phyloP scores from a whole-genome alignment of 1,284 basidiomycete genomes.

The Rugosomyces carneus region DNA sequence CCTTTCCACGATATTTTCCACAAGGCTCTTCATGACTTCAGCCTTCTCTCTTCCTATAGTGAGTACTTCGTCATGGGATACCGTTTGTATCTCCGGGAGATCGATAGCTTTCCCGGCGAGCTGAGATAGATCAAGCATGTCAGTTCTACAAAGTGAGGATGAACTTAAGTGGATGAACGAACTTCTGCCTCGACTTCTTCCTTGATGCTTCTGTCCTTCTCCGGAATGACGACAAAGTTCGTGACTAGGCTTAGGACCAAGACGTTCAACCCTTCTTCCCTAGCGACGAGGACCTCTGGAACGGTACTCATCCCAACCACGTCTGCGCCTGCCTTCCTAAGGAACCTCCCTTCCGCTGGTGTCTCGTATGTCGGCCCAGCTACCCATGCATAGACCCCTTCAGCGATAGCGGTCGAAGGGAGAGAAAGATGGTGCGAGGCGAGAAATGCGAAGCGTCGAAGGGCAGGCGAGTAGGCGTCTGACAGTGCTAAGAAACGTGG shows the following conservation, averaged over 20 bases:
- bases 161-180: slow-evolving; percentile 19
- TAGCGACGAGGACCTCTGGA: slow-evolving; percentile 81
- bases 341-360: slow-evolving; percentile 71
- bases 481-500: slow-evolving; percentile 76
- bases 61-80: slow-evolving; percentile 83
- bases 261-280: slow-evolving; percentile 68
- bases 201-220: slow-evolving; percentile 61
- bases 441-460: slow-evolving; percentile 66
- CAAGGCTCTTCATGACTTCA: slow-evolving; percentile 62
- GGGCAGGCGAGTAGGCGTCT: slow-evolving; percentile 64
- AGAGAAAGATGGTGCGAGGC: slow-evolving; percentile 53
- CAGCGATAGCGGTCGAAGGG: slow-evolving; percentile 44
- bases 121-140: slow-evolving; percentile 28
- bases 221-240: slow-evolving; percentile 74
- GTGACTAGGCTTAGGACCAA: slow-evolving; percentile 78
- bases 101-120: slow-evolving; percentile 51
- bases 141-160: background rate
- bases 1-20: slow-evolving; percentile 53
- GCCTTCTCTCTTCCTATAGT: slow-evolving; percentile 62
- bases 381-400: slow-evolving; percentile 85
- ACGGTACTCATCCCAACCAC: slow-evolving; percentile 88
- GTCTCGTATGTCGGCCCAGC: slow-evolving; percentile 82
- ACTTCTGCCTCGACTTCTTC: slow-evolving; percentile 75
- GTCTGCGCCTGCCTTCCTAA: slow-evolving; percentile 68
- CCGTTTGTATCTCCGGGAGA: slow-evolving; percentile 39